Base-by-base conservation (phyloP, 2,329 filamentous ascomycete species). In the Malbranchea zuffiana region DNA sequence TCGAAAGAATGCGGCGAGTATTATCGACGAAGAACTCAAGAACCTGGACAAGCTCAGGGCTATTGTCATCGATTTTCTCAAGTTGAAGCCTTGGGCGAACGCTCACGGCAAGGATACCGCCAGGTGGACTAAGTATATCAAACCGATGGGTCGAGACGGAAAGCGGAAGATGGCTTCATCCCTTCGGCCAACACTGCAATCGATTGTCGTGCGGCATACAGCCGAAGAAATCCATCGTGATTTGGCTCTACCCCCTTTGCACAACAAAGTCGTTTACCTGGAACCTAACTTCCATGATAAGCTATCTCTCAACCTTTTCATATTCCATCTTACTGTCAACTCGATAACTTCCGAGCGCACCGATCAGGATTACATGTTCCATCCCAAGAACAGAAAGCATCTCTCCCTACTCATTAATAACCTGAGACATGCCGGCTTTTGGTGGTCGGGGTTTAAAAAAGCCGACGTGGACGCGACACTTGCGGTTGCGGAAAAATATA, bases 281-380 rank as follows among this genome's bases (percentile, higher is more conserved):
- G 75, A 90, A 43, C 86, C 86, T 0, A 88, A 80, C 1, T 84
- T 79, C 49, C 85, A 88, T 51, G 87, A 95, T 56, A 84, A 78
- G 50, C 57, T 94, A 6, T 83, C 80, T 0, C 68, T 87, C 17
- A 94, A 94, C 47, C 61, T 92, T 1, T 95, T 95, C 52, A 74
- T 83, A 1, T 81, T 90, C 60, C 77, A 84, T 52, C 74, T 95
- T 31, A 78, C 82, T 2, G 79, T 84, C 46, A 96, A 96, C 52
- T 78, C 85, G 0, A 77, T 96, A 1, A 87, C 87, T 16, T 94
- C 86, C 4, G 83, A 95, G 52, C 69, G 87, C 7, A 76, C 72
- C 0, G 88, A 88, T 49, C 67, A 74, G 38, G 87, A 95, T 54
- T 95, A 94, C 53, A 80, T 96, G 45, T 95, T 95, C 49, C 82